A percentile compares a stretch with the other conserved stretches of the same genome.
Evolutionary conservation across 2,329 filamentous ascomycete genomes (phyloP).

Genomic region (Raffaelea arxii): DNA sequence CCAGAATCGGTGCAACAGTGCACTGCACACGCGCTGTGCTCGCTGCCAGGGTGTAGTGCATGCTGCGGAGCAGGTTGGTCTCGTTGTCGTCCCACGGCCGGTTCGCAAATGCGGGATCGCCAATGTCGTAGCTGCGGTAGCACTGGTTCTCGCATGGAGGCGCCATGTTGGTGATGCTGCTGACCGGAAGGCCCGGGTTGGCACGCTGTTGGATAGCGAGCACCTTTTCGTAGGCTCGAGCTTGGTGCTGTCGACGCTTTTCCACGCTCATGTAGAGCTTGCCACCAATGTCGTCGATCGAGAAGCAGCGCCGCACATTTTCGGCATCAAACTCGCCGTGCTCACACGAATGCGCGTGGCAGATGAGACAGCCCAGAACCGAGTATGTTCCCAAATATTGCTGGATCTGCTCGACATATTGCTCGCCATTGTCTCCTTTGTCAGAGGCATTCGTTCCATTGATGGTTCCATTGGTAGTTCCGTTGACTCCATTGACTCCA

Average conservation of each 20-base stretch:
- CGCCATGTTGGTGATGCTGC: neutral
- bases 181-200: neutral
- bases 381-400: constrained; percentile 43
- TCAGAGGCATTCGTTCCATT: no score
- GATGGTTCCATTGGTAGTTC: no score
- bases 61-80: constrained; percentile 34
- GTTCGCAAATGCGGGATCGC: constrained; percentile 21
- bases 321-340: constrained; percentile 48
- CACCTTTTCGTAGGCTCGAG: constrained; percentile 11
- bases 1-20: constrained; percentile 37
- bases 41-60: constrained; percentile 32
- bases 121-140: constrained; percentile 25
- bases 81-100: constrained; percentile 40
- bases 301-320: constrained; percentile 43
- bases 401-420: constrained; percentile 29
- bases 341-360: constrained; percentile 50
- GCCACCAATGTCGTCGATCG: constrained; percentile 27
- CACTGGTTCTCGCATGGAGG: constrained; percentile 32
- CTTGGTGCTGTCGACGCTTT: constrained; percentile 15
- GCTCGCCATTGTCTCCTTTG: no score
- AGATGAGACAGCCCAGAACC: constrained; percentile 47
- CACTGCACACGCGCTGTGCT: constrained; percentile 37
- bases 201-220: neutral
- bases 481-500: no score
- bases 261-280: constrained; percentile 13